A percentile compares a stretch with the other conserved stretches of the same genome.
Conservation (phyloP, 169 alveolate genomes). For the Plasmodium coatneyi region DNA sequence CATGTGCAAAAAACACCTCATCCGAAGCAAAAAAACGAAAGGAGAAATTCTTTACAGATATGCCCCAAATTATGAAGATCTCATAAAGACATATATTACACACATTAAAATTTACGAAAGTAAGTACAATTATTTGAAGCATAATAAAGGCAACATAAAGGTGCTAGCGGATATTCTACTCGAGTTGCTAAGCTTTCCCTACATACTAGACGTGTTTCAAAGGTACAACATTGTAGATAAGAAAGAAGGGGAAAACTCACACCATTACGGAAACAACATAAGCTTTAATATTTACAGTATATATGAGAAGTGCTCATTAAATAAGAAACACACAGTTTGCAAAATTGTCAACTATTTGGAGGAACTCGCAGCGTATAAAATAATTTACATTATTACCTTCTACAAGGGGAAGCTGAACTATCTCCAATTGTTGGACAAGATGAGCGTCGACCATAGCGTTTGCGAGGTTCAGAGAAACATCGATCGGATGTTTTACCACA, state of each 20-base stretch:
- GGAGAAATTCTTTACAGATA: constrained; percentile 36
- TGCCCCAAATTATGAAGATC: constrained; percentile 10
- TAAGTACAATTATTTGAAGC: constrained; percentile 24
- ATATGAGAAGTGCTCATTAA: constrained; percentile 20
- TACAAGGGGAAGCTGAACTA: constrained; percentile 23
- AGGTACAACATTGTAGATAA: constrained; percentile 10
- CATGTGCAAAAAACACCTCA: not conserved
- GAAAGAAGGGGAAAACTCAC: not conserved
- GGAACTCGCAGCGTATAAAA: constrained; percentile 30
- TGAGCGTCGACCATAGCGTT: constrained; percentile 15
- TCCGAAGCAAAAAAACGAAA: not conserved
- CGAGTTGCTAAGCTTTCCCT: constrained; percentile 16
- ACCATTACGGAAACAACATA: not conserved
- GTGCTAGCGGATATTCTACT: constrained; percentile 11
- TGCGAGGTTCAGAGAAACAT: constrained; percentile 22
- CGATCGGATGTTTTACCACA: constrained; percentile 19
- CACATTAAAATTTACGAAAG: constrained; percentile 41
- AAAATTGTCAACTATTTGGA: constrained; percentile 44
- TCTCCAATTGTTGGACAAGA: constrained; percentile 8
- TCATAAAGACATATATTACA: constrained; percentile 20
- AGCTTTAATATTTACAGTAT: constrained; percentile 24
- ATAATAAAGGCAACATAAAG: constrained; percentile 51
- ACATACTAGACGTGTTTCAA: constrained; percentile 13
- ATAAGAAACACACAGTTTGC: constrained; percentile 1
- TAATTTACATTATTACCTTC: constrained; percentile 1